These are phyloP conservation scores for Conticribra guillardii DNA, from an alignment of 108 stramenopile genomes.

Conservation along the genomic window DNA sequence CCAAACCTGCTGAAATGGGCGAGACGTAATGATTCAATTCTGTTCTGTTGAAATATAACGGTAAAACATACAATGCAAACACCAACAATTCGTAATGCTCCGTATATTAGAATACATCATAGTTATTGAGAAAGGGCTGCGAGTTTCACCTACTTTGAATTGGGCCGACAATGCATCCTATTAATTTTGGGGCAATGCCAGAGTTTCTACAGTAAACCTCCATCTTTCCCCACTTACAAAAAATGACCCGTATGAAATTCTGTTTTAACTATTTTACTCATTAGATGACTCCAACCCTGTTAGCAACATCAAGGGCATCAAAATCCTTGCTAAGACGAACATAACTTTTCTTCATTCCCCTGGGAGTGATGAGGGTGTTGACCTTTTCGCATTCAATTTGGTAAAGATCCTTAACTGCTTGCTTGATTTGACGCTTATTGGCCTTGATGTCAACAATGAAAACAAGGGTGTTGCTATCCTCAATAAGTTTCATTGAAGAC, in stretches of 20 bases:
- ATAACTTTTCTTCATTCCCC: conserved; percentile 99
- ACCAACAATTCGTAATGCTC: no score
- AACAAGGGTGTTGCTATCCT: conserved; percentile 99
- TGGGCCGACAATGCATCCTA: no score
- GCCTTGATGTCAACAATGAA: conserved; percentile 99
- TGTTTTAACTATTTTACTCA: conserved; percentile 8
- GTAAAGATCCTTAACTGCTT: conserved; percentile 96
- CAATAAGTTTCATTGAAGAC: conserved; percentile 99
- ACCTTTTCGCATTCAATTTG: conserved; percentile 97
- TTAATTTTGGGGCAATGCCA: no score
- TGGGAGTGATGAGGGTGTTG: conserved; percentile 99
- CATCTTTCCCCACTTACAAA: not conserved
- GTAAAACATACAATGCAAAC: no score
- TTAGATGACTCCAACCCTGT: conserved; percentile 99
- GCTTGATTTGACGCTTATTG: conserved; percentile 99
- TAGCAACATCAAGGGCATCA: conserved; percentile 99
- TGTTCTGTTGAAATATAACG: no score
- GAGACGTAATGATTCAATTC: no score
- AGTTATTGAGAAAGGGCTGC: no score
- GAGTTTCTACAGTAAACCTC: not conserved
- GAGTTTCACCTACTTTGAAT: no score
- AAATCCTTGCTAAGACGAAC: conserved; percentile 97
- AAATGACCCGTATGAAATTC: not conserved
- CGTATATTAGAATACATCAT: no score
- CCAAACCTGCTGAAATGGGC: no score